A percentile compares a stretch with the other conserved stretches of the same genome.
Evolutionary conservation across 2,329 filamentous ascomycete species (phyloP).

Genomic region (Atkinsonella hypoxylon): DNA sequence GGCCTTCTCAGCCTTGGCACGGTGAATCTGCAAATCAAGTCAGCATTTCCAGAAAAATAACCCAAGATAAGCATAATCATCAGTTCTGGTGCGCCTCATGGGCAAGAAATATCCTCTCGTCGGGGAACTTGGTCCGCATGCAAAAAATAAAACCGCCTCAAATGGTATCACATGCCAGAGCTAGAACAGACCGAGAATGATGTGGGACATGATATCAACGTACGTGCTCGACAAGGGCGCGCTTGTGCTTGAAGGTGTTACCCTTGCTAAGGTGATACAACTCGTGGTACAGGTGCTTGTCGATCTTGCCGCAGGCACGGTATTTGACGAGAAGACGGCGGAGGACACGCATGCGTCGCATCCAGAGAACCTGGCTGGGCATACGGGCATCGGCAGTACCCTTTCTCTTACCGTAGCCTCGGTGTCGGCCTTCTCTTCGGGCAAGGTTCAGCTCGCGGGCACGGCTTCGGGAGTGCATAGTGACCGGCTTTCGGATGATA

Average conservation of each 20-base stretch:
- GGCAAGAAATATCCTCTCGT: not conserved
- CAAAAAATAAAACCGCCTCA: not conserved
- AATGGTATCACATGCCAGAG: not conserved
- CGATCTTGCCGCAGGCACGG: slow-evolving; percentile 98
- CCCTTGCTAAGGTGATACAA: slow-evolving; percentile 99
- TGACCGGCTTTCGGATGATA: slow-evolving; percentile 99
- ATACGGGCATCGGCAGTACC: slow-evolving; percentile 99
- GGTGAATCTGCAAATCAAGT: slow-evolving; percentile 67
- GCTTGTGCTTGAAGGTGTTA: slow-evolving; percentile 99
- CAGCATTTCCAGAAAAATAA: not conserved
- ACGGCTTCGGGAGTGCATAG: slow-evolving; percentile 97
- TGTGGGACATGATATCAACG: slow-evolving; percentile 30
- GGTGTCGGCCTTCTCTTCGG: slow-evolving; percentile 91
- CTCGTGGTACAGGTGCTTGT: slow-evolving; percentile 99
- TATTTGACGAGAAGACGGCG: slow-evolving; percentile 99
- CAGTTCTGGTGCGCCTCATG: not conserved
- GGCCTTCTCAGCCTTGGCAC: slow-evolving; percentile 98
- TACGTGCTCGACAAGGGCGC: slow-evolving; percentile 99
- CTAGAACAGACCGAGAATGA: not conserved
- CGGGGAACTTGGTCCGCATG: not conserved
- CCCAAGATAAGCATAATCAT: not conserved
- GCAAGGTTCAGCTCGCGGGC: slow-evolving; percentile 91
- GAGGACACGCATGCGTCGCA: slow-evolving; percentile 98
- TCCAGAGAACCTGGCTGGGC: slow-evolving; percentile 97
- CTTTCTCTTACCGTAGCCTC: slow-evolving; percentile 99